These are phyloP conservation scores for Mentha longifolia DNA, from an alignment of 257 asterid species.

Conservation along the genomic window DNA sequence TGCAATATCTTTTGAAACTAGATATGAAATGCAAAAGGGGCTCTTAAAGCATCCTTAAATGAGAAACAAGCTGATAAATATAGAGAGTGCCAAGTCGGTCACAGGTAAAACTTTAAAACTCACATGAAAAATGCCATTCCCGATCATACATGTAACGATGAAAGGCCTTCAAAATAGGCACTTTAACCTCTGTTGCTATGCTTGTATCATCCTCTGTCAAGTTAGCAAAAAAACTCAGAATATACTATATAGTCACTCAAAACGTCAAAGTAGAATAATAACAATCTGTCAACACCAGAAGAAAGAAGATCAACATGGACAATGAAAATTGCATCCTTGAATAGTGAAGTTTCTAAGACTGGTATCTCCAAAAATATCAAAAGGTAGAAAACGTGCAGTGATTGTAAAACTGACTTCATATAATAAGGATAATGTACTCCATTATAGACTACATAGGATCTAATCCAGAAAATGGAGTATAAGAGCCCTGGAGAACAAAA, in stretches of 20 bases:
- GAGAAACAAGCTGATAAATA: conserved; percentile 17
- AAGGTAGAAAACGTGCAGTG: not conserved
- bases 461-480: not conserved
- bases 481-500: too few relatives aligned
- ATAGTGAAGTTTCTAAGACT: not conserved
- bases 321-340: conserved; percentile 9
- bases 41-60: conserved; percentile 7
- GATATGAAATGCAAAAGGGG: conserved; percentile 2
- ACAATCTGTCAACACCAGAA: conserved; percentile 10
- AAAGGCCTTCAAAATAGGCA: conserved; percentile 76
- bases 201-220: conserved; percentile 94
- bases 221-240: conserved; percentile 21
- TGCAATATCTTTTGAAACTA: not conserved
- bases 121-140: conserved; percentile 95
- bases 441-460: not conserved
- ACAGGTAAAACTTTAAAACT: conserved; percentile 43
- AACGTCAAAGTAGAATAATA: not conserved
- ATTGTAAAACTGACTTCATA: not conserved
- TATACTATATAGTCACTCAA: conserved; percentile 7
- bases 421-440: conserved; percentile 8
- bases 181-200: conserved; percentile 80
- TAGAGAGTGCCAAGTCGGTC: conserved; percentile 1
- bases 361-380: not conserved
- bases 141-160: conserved; percentile 77
- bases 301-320: not conserved